Conservation (phyloP, 345 rosid species). For the Ricinus communis region DNA sequence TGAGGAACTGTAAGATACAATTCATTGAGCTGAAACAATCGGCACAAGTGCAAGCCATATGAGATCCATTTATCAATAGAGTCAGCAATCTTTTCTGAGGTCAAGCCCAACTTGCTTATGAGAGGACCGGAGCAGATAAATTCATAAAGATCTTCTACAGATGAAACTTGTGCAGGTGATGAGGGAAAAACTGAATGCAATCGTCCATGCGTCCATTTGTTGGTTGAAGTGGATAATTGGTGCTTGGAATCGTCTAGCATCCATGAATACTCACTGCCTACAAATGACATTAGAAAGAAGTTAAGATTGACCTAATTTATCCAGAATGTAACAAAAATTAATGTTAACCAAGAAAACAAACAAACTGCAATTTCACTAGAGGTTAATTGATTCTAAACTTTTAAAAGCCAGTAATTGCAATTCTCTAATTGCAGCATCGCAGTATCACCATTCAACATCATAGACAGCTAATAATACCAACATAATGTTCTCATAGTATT, state of each 20-base stretch:
- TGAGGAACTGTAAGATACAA: slow-evolving; percentile 61
- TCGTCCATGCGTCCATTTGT: slow-evolving; percentile 24
- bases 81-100: slow-evolving; percentile 57
- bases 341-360: background rate
- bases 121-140: slow-evolving; percentile 90
- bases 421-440: background rate
- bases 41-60: slow-evolving; percentile 60
- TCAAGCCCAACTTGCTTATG: slow-evolving; percentile 53
- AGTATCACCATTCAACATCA: background rate
- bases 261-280: slow-evolving; percentile 58
- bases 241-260: slow-evolving; percentile 43
- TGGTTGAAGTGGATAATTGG: slow-evolving; percentile 18
- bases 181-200: slow-evolving; percentile 22
- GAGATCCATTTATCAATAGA: slow-evolving; percentile 77
- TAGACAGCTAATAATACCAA: background rate
- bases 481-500: background rate
- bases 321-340: background rate
- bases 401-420: background rate
- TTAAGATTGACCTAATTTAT: background rate
- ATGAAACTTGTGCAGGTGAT: slow-evolving; percentile 58
- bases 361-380: background rate
- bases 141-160: slow-evolving; percentile 72
- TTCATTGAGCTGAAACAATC: slow-evolving; percentile 69
- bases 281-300: background rate
- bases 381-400: slow-evolving; percentile 1